Evolutionary conservation across 2,329 filamentous ascomycete species (phyloP).

Genomic region (Ophiobolus disseminans): DNA sequence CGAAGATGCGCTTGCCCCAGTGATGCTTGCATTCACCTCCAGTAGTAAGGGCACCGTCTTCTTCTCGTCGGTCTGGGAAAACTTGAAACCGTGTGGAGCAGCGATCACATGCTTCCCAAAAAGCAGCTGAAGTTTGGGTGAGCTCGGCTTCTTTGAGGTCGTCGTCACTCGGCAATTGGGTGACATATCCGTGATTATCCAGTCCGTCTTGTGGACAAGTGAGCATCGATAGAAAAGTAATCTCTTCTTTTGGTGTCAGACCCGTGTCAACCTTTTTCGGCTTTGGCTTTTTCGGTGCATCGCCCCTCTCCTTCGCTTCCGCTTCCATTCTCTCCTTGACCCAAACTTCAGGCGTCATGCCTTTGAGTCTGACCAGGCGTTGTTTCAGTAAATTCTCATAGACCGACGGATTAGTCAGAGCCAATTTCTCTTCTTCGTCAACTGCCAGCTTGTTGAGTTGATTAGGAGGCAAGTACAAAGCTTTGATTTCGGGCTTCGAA

Average conservation of each 20-base stretch:
- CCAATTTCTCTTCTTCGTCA: slow-evolving; percentile 80
- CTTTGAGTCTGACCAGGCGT: slow-evolving; percentile 75
- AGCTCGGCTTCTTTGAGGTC: slow-evolving; percentile 71
- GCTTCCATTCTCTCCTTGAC: slow-evolving; percentile 61
- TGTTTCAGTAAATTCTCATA: slow-evolving; percentile 88
- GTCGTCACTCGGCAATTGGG: slow-evolving; percentile 67
- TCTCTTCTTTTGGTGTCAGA: slow-evolving; percentile 71
- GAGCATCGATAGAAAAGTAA: slow-evolving; percentile 54
- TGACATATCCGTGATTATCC: slow-evolving; percentile 77
- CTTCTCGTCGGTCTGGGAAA: slow-evolving; percentile 81
- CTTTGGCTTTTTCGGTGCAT: slow-evolving; percentile 48
- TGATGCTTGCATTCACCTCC: slow-evolving; percentile 84
- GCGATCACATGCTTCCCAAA: slow-evolving; percentile 88
- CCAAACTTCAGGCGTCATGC: slow-evolving; percentile 78
- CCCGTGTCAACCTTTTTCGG: slow-evolving; percentile 71
- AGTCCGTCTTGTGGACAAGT: slow-evolving; percentile 70
- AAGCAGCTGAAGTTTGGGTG: slow-evolving; percentile 70
- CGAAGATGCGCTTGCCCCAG: slow-evolving; percentile 69
- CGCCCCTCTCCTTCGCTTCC: slow-evolving; percentile 30
- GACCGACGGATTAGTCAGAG: slow-evolving; percentile 70
- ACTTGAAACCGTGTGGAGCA: slow-evolving; percentile 88
- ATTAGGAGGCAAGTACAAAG: slow-evolving; percentile 68
- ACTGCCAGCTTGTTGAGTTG: slow-evolving; percentile 72
- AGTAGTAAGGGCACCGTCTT: slow-evolving; percentile 76
- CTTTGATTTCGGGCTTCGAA: slow-evolving; percentile 57